These are phyloP conservation scores for Podospora conica DNA, from an alignment of 495 filamentous ascomycete species.

Conservation along the genomic window DNA sequence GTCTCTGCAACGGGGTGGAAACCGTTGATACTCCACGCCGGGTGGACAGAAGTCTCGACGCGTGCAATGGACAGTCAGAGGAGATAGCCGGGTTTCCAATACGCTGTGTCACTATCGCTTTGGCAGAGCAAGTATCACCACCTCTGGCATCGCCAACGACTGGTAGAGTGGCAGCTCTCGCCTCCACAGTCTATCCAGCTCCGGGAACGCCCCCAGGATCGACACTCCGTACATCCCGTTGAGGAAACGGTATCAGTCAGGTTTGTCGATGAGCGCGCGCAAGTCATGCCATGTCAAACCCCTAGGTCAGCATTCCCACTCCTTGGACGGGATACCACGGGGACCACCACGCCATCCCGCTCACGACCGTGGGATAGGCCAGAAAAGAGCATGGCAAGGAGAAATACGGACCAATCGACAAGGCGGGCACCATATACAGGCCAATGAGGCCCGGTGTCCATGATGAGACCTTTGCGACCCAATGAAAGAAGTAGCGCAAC, in stretches of 20 bases:
- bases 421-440: background rate
- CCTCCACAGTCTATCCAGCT: too few species aligned
- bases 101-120: background rate
- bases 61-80: too few species aligned
- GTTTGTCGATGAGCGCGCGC: background rate
- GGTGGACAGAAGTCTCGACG: background rate
- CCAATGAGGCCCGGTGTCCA: background rate
- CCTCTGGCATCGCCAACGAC: background rate
- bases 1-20: background rate
- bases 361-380: background rate
- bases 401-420: background rate
- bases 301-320: background rate
- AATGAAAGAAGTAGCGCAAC: slow-evolving; percentile 19
- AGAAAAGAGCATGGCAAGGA: slow-evolving; percentile 8
- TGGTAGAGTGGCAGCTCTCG: background rate
- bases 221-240: background rate
- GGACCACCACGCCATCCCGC: background rate
- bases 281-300: background rate
- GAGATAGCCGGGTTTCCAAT: background rate
- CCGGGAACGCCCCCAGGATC: background rate
- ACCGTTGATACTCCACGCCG: background rate
- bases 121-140: background rate
- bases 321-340: background rate
- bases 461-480: background rate
- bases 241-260: background rate